Evolutionary conservation across 768 basidiomycete species (phyloP).

Genomic region (Tremella mesenterica): DNA sequence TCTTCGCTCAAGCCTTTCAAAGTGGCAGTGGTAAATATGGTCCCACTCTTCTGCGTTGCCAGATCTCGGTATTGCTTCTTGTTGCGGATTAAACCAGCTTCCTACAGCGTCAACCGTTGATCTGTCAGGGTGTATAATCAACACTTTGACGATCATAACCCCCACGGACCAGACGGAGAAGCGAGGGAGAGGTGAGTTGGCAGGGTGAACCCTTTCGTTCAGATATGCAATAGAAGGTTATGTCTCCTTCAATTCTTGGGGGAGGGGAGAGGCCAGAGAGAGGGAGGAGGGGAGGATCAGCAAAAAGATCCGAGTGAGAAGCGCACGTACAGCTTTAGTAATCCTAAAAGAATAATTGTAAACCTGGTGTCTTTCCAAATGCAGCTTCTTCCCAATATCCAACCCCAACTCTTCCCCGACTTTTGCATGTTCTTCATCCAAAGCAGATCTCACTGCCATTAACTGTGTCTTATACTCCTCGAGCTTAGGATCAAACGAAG

Average conservation of each 20-base stretch:
- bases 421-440: conserved; percentile 70
- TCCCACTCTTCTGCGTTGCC: conserved; percentile 72
- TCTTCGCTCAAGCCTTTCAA: conserved; percentile 66
- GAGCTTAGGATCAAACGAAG: conserved; percentile 75
- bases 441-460: conserved; percentile 61
- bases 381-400: conserved; percentile 88
- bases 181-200: too few species aligned
- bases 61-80: conserved; percentile 72
- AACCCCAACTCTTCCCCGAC: conserved; percentile 64
- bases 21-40: conserved; percentile 73
- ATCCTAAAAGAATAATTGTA: conserved; percentile 90
- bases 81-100: conserved; percentile 60
- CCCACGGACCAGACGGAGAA: too few species aligned
- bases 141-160: background rate
- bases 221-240: too few species aligned
- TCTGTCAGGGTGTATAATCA: background rate
- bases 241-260: too few species aligned
- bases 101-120: conserved; percentile 50
- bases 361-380: conserved; percentile 78
- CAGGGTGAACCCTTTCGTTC: background rate
- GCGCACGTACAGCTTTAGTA: conserved; percentile 69
- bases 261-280: too few species aligned
- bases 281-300: too few species aligned
- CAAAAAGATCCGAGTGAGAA: too few species aligned
- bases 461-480: conserved; percentile 62